Evolutionary conservation across 1,139 yeast species (phyloP).

Genomic region (Pichia sp.): DNA sequence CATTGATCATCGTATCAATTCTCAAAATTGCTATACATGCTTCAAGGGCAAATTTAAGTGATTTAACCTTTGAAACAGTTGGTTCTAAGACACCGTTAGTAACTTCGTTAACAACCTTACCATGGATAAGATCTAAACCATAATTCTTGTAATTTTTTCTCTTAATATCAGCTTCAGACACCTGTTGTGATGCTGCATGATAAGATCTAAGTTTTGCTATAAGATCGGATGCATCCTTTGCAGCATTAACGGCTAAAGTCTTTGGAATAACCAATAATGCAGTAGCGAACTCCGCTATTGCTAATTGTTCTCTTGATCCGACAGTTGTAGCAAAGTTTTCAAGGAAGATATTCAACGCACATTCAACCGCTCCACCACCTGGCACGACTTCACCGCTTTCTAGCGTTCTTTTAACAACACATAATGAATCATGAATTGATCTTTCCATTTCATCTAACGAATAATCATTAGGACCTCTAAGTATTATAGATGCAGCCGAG

Average conservation of each 20-base stretch:
- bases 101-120: constrained; percentile 84
- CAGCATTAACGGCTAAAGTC: constrained; percentile 95
- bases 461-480: constrained; percentile 95
- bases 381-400: constrained; percentile 95
- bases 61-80: constrained; percentile 83
- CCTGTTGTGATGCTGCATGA: constrained; percentile 92
- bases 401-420: constrained; percentile 92
- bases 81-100: constrained; percentile 91
- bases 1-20: constrained; percentile 97
- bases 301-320: constrained; percentile 96
- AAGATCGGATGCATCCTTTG: constrained; percentile 91
- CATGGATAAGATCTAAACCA: constrained; percentile 87
- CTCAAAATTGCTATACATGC: constrained; percentile 97
- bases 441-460: constrained; percentile 98
- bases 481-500: constrained; percentile 83
- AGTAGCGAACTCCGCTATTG: constrained; percentile 94
- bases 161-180: constrained; percentile 73
- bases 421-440: constrained; percentile 78
- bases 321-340: constrained; percentile 98
- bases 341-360: constrained; percentile 88
- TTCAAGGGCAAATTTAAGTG: constrained; percentile 91
- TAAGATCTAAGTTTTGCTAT: constrained; percentile 94
- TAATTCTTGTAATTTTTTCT: constrained; percentile 81
- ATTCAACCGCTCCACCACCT: constrained; percentile 98
- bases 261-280: constrained; percentile 90